Conservation (phyloP, 2,329 filamentous ascomycete species). For the Paecilomyces sp. region DNA sequence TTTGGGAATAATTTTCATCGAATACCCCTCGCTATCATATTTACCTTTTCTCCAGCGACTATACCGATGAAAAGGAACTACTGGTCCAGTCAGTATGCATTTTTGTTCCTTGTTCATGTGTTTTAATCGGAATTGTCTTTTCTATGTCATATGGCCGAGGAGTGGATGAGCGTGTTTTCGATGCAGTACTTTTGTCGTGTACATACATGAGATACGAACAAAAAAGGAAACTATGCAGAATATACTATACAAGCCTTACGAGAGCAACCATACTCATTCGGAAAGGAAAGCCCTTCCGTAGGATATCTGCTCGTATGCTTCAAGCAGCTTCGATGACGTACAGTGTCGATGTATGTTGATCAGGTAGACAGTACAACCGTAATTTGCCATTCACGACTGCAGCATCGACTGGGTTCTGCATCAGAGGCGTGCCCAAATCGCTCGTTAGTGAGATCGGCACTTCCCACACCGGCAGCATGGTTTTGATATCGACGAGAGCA, state of each 20-base stretch:
- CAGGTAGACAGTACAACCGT: slow-evolving; percentile 42
- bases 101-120: not conserved
- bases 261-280: not conserved
- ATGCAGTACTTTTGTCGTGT: not conserved
- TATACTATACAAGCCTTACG: not conserved
- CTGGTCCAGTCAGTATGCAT: not conserved
- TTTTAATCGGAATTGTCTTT: not conserved
- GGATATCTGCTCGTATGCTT: not conserved
- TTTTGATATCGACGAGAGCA: slow-evolving; percentile 40
- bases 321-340: slow-evolving; percentile 40
- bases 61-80: not conserved
- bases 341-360: slow-evolving; percentile 41
- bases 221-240: not conserved
- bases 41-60: not conserved
- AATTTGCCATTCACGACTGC: slow-evolving; percentile 38
- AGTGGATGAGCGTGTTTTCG: not conserved
- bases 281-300: not conserved
- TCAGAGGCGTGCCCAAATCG: slow-evolving; percentile 33
- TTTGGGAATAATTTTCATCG: not conserved
- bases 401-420: slow-evolving; percentile 45
- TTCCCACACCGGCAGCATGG: slow-evolving; percentile 41
- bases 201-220: not conserved
- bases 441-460: slow-evolving; percentile 40
- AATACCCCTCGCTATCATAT: not conserved
- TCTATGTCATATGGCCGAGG: not conserved